These are phyloP conservation scores for Geotrichum carabidarum DNA, from an alignment of 1,139 yeast species.

Conservation along the genomic window DNA sequence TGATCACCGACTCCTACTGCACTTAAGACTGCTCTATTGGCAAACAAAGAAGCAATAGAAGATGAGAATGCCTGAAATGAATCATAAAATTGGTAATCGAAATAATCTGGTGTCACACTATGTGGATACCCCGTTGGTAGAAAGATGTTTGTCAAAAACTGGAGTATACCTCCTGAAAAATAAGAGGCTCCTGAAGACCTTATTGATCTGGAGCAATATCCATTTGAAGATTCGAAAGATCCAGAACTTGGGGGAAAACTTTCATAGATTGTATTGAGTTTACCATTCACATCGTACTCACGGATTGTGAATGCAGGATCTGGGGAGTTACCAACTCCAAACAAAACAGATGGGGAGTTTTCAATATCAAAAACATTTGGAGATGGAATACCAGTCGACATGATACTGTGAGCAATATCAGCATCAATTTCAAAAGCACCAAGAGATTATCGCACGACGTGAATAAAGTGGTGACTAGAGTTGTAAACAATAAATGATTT, in stretches of 20 bases:
- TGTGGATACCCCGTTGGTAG: conserved; percentile 40
- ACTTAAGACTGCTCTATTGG: conserved; percentile 37
- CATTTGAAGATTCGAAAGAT: not conserved
- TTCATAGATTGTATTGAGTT: conserved; percentile 7
- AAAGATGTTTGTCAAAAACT: conserved; percentile 32
- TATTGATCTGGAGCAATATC: not conserved
- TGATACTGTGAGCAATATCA: not conserved
- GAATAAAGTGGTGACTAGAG: no score
- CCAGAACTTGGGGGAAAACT: not conserved
- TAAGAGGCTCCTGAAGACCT: not conserved
- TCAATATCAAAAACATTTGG: conserved; percentile 12
- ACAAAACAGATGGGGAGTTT: not conserved
- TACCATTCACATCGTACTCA: conserved; percentile 16
- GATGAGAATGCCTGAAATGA: conserved; percentile 40
- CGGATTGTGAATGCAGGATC: conserved; percentile 4
- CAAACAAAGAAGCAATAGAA: conserved; percentile 38
- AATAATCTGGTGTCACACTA: conserved; percentile 36
- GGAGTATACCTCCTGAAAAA: conserved; percentile 8
- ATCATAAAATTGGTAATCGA: conserved; percentile 38
- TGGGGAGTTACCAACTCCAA: not conserved
- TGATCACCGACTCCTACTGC: conserved; percentile 42
- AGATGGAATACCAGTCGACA: conserved; percentile 11
- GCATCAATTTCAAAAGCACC: no score
- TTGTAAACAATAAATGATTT: no score
- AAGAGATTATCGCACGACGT: no score